A percentile compares a stretch with the other conserved stretches of the same genome.
These are phyloP conservation scores for Penicillium egyptiacum DNA, from an alignment of 495 filamentous ascomycete genomes.

Conservation along the genomic window DNA sequence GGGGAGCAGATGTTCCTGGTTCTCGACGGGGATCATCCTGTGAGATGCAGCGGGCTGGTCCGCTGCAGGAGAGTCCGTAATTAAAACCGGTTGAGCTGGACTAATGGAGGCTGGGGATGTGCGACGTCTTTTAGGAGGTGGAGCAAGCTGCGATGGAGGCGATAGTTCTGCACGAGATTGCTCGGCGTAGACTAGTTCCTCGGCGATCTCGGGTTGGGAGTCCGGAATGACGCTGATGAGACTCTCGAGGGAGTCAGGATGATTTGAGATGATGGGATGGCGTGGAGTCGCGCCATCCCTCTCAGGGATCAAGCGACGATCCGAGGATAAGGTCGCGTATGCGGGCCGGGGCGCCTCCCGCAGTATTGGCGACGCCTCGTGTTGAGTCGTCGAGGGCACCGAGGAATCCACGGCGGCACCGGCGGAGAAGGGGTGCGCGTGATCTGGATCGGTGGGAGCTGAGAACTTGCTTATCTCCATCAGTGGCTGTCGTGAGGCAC, in stretches of 20 bases:
- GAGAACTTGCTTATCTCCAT: constrained; percentile 2
- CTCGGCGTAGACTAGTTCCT: neutral
- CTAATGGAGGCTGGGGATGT: neutral
- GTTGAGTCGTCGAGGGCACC: neutral
- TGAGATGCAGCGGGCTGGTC: neutral
- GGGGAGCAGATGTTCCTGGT: neutral
- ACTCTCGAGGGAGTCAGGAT: constrained; percentile 40
- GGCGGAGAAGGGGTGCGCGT: neutral
- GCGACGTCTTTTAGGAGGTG: constrained; percentile 28
- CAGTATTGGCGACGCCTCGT: constrained; percentile 11
- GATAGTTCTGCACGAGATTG: constrained; percentile 11
- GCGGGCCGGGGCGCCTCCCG: constrained; percentile 11
- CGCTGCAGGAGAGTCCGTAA: neutral
- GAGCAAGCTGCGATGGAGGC: neutral
- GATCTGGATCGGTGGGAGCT: constrained; percentile 2
- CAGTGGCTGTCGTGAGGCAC: constrained; percentile 30
- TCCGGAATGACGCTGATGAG: constrained; percentile 51
- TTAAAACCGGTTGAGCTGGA: neutral
- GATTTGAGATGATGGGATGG: neutral
- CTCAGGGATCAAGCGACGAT: neutral
- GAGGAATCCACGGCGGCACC: neutral
- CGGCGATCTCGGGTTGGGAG: constrained; percentile 31
- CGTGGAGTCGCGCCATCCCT: neutral
- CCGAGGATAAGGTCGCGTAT: neutral
- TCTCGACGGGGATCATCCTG: neutral